phyloP scores from a whole-genome alignment of 2,329 filamentous ascomycete species.

The Hypoxylon sp. region DNA sequence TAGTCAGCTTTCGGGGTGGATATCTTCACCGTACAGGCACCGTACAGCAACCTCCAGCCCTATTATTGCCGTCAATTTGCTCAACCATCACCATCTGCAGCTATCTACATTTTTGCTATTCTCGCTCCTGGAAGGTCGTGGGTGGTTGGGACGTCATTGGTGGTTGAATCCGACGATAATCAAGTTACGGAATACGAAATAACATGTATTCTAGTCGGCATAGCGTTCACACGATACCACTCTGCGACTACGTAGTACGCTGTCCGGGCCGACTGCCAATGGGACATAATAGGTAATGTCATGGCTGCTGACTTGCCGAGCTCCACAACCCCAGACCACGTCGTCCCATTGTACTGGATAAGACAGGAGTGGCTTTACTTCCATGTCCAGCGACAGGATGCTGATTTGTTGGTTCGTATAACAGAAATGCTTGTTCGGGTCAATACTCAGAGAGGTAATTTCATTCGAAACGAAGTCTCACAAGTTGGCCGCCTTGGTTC shows the following conservation, averaged over 20 bases:
- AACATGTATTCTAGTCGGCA: not conserved
- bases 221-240: conserved; percentile 23
- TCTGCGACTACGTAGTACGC: conserved; percentile 20
- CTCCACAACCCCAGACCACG: conserved; percentile 1
- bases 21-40: not conserved
- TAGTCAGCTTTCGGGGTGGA: conserved; percentile 10
- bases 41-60: not conserved
- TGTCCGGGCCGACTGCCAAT: conserved; percentile 33
- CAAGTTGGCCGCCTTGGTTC: not conserved
- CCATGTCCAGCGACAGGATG: not conserved
- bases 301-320: conserved; percentile 3
- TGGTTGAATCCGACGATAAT: not conserved
- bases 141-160: not conserved
- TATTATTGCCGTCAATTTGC: not conserved
- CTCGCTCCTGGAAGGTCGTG: not conserved
- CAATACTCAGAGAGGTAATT: not conserved
- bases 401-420: not conserved
- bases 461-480: not conserved
- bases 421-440: not conserved
- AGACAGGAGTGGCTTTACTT: not conserved
- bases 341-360: conserved; percentile 6
- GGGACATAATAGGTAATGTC: conserved; percentile 16
- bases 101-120: not conserved
- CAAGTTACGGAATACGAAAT: not conserved
- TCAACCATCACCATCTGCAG: not conserved